Evolutionary conservation across 148 eudicot species (phyloP).

Genomic region (Camellia granthamiana): DNA sequence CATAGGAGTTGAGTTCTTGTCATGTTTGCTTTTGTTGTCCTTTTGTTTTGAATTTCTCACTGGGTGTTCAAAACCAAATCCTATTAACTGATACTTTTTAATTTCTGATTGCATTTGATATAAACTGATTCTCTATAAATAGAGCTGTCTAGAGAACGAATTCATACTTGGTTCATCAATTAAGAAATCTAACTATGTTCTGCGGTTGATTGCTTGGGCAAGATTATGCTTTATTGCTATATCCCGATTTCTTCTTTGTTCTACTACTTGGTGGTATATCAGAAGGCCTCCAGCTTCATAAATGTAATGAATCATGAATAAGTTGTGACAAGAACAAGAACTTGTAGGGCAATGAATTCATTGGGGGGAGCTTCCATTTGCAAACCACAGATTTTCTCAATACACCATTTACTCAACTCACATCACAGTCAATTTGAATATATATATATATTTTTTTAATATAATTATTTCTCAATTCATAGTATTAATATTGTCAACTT

Average conservation of each 20-base stretch:
- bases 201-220: neutral
- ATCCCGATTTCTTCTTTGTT: neutral
- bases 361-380: no score
- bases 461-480: no score
- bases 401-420: no score
- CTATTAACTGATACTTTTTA: neutral
- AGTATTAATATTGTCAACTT: no score
- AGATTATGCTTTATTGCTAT: neutral
- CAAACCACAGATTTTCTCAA: no score
- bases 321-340: neutral
- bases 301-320: neutral
- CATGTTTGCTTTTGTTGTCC: neutral
- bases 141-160: neutral
- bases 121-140: neutral
- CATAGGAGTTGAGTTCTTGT: neutral
- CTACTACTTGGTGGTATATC: no score
- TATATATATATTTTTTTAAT: no score
- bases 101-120: neutral
- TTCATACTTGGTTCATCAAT: neutral
- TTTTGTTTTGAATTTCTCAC: neutral
- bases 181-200: neutral
- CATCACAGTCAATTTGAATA: no score
- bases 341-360: neutral
- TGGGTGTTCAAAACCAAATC: neutral
- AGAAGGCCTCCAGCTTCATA: neutral